Conservation (phyloP, 106 monocot genomes). For the Phalaenopsis equestris region DNA sequence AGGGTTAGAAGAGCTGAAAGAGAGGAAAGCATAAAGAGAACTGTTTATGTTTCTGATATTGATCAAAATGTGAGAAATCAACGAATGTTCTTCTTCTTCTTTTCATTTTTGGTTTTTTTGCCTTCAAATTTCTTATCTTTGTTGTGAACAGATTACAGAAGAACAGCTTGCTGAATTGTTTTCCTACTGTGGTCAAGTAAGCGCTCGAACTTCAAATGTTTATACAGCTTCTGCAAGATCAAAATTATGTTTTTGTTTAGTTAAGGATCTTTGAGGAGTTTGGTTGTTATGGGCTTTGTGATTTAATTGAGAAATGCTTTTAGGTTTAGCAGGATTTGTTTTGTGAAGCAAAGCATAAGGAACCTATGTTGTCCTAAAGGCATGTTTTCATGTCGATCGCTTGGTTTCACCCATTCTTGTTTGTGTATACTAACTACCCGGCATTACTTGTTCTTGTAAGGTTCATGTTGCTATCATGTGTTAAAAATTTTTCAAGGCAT, state of each 20-base stretch:
- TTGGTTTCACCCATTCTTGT: not conserved
- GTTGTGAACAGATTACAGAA: conserved; percentile 33
- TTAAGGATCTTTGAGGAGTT: not conserved
- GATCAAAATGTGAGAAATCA: conserved; percentile 44
- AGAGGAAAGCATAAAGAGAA: conserved; percentile 58
- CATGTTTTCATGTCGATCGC: not conserved
- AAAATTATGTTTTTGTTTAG: not conserved
- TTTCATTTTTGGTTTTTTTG: not conserved
- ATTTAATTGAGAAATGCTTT: not conserved
- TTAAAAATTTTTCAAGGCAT: too few species aligned
- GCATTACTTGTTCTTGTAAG: not conserved
- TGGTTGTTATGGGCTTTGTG: not conserved
- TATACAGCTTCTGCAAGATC: not conserved
- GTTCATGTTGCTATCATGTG: too few species aligned
- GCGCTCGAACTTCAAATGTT: conserved; percentile 8
- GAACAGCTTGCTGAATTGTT: conserved; percentile 48
- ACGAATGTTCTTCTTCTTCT: not conserved
- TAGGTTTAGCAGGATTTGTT: not conserved
- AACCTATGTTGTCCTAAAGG: not conserved
- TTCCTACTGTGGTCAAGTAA: conserved; percentile 40
- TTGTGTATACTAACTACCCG: not conserved
- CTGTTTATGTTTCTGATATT: conserved; percentile 74
- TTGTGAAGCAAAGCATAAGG: not conserved
- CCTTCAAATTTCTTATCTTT: not conserved
- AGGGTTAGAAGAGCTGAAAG: conserved; percentile 39